These are phyloP conservation scores for Sordaria brevicollis DNA, from an alignment of 495 filamentous ascomycete genomes.

Conservation along the genomic window DNA sequence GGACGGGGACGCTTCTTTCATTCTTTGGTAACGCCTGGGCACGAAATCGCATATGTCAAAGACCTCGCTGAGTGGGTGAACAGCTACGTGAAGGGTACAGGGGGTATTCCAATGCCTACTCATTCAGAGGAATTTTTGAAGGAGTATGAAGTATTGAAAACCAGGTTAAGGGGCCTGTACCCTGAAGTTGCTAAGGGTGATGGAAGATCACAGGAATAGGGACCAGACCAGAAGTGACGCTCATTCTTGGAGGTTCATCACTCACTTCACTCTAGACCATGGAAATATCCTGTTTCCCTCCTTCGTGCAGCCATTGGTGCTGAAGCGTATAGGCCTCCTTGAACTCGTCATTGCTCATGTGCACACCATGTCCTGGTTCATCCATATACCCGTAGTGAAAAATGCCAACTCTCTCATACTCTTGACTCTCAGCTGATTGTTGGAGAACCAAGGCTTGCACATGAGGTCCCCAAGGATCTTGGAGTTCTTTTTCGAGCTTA, in stretches of 20 bases:
- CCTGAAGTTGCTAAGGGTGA: neutral
- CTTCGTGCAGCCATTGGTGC: neutral
- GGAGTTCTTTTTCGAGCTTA: neutral
- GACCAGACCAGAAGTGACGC: neutral
- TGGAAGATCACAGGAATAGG: neutral
- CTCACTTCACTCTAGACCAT: neutral
- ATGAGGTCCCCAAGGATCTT: neutral
- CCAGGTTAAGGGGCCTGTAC: constrained; percentile 3
- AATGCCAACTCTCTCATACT: neutral
- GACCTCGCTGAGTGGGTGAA: constrained; percentile 47
- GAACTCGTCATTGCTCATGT: neutral
- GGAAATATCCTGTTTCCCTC: neutral
- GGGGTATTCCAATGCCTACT: constrained; percentile 27
- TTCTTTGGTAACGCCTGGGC: constrained; percentile 31
- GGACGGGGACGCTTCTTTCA: constrained; percentile 46
- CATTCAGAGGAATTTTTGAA: constrained; percentile 35
- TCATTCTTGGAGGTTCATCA: neutral
- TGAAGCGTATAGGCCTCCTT: neutral
- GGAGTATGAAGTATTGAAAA: constrained; percentile 9
- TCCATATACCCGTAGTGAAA: neutral
- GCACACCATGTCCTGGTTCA: neutral
- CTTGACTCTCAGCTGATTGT: neutral
- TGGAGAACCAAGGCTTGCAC: neutral
- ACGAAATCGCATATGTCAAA: constrained; percentile 45
- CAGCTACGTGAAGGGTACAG: constrained; percentile 15